phyloP scores from a whole-genome alignment of 2,329 filamentous ascomycete genomes.

The Exophiala calicioides region DNA sequence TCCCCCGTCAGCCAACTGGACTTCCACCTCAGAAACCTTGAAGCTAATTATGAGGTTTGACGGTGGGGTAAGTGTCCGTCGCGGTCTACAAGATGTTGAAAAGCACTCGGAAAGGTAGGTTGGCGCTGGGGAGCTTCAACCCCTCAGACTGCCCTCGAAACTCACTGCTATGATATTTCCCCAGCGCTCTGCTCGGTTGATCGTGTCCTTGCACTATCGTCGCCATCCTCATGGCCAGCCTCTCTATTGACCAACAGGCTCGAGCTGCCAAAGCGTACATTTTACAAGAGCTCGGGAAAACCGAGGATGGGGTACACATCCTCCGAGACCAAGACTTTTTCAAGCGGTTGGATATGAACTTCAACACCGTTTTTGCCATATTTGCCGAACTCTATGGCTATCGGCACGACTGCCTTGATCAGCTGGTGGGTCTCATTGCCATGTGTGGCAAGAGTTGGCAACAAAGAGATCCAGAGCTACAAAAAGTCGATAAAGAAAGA shows the following conservation, averaged over 20 bases:
- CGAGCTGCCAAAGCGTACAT: conserved; percentile 30
- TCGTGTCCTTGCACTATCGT: too few relatives aligned
- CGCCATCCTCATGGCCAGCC: conserved; percentile 10
- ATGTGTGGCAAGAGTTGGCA: conserved; percentile 30
- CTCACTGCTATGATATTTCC: too few relatives aligned
- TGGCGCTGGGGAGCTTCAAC: too few relatives aligned
- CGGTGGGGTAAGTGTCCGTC: too few relatives aligned
- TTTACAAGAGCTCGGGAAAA: conserved; percentile 27
- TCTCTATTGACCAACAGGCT: conserved; percentile 29
- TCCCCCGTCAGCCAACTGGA: too few relatives aligned
- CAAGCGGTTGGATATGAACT: conserved; percentile 26
- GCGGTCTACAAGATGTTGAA: too few relatives aligned
- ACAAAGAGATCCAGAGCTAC: conserved; percentile 21
- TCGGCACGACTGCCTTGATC: conserved; percentile 28
- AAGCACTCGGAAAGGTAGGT: too few relatives aligned
- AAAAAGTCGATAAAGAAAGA: conserved; percentile 23
- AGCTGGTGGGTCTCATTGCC: conserved; percentile 28
- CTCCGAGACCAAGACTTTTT: conserved; percentile 27
- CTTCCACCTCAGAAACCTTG: too few relatives aligned
- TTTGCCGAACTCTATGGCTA: conserved; percentile 31
- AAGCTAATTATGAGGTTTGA: too few relatives aligned
- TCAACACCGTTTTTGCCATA: conserved; percentile 30
- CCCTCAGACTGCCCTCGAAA: too few relatives aligned
- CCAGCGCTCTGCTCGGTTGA: too few relatives aligned
- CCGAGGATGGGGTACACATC: conserved; percentile 19